phyloP scores from a whole-genome alignment of 768 basidiomycete genomes.

The Lactifluus echinatus region DNA sequence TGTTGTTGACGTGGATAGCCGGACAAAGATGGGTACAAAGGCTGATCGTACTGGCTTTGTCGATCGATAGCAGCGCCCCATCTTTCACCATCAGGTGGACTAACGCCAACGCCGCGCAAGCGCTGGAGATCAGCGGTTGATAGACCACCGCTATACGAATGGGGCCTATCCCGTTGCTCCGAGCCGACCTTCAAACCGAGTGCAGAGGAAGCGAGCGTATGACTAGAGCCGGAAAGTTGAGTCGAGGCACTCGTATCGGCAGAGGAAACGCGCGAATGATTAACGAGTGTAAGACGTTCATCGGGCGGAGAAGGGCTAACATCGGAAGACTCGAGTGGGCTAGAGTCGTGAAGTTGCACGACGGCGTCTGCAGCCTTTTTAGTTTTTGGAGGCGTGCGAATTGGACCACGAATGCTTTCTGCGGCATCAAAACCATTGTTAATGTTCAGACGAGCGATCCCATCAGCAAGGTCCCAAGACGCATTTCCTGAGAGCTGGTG shows the following conservation, averaged over 20 bases:
- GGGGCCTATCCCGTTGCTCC: slow-evolving; percentile 69
- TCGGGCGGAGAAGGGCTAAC: slow-evolving; percentile 63
- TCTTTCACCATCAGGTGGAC: slow-evolving; percentile 23
- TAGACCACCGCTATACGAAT: slow-evolving; percentile 73
- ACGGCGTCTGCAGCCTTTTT: slow-evolving; percentile 45
- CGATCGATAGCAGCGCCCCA: slow-evolving; percentile 27
- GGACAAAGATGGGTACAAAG: slow-evolving; percentile 60
- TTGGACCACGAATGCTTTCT: slow-evolving; percentile 33
- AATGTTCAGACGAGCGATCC: slow-evolving; percentile 65
- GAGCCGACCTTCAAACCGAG: slow-evolving; percentile 45
- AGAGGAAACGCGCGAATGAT: slow-evolving; percentile 79
- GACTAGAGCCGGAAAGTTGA: slow-evolving; percentile 45
- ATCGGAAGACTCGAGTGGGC: slow-evolving; percentile 65
- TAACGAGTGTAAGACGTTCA: slow-evolving; percentile 48
- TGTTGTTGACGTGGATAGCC: slow-evolving; percentile 35
- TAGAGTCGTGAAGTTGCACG: slow-evolving; percentile 52
- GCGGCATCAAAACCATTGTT: slow-evolving; percentile 43
- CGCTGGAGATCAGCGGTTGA: slow-evolving; percentile 68
- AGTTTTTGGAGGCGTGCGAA: slow-evolving; percentile 62
- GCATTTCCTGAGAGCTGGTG: slow-evolving; percentile 42
- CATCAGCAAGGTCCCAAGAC: slow-evolving; percentile 62
- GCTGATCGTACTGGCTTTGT: slow-evolving; percentile 27
- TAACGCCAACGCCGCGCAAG: slow-evolving; percentile 54
- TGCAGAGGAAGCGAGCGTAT: slow-evolving; percentile 45
- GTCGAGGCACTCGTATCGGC: slow-evolving; percentile 63